Evolutionary conservation across 257 asterid species (phyloP).

Genomic region (Gentiana dahurica): DNA sequence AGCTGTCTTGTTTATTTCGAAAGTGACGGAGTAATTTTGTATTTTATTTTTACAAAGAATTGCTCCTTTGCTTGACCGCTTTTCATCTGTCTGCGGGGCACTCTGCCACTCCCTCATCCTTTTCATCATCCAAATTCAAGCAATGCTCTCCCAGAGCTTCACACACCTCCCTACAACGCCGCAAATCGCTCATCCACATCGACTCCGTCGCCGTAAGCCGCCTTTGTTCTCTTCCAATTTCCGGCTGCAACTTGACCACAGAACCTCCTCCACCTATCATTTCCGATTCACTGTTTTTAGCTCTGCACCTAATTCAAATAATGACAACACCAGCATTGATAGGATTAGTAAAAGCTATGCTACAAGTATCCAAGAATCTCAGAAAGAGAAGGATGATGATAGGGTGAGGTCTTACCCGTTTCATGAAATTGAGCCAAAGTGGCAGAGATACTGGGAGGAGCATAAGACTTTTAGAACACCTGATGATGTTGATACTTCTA

Average conservation of each 20-base stretch:
- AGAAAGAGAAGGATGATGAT: neutral
- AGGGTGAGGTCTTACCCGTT: conserved; percentile 64
- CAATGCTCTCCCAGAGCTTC: conserved; percentile 43
- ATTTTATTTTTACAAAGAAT: neutral
- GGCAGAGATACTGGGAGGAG: conserved; percentile 93
- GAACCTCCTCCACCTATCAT: conserved; percentile 9
- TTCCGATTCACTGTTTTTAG: conserved; percentile 23
- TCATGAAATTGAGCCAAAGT: conserved; percentile 76
- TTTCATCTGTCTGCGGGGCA: neutral
- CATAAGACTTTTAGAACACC: conserved; percentile 79
- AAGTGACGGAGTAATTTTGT: neutral
- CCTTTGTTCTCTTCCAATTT: conserved; percentile 13
- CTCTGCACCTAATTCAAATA: conserved; percentile 11
- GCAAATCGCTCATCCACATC: conserved; percentile 14
- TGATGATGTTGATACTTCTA: conserved; percentile 79
- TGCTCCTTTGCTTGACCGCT: neutral
- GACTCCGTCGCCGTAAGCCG: conserved; percentile 15
- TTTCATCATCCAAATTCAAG: conserved; percentile 2
- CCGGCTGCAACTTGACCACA: conserved; percentile 17
- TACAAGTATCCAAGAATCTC: neutral
- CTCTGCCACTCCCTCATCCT: conserved; percentile 2
- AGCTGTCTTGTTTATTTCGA: no score
- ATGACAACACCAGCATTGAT: neutral
- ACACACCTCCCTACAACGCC: conserved; percentile 24
- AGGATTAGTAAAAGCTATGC: conserved; percentile 4